phyloP scores from a whole-genome alignment of 1,139 yeast species.

The Taphrina populina region DNA sequence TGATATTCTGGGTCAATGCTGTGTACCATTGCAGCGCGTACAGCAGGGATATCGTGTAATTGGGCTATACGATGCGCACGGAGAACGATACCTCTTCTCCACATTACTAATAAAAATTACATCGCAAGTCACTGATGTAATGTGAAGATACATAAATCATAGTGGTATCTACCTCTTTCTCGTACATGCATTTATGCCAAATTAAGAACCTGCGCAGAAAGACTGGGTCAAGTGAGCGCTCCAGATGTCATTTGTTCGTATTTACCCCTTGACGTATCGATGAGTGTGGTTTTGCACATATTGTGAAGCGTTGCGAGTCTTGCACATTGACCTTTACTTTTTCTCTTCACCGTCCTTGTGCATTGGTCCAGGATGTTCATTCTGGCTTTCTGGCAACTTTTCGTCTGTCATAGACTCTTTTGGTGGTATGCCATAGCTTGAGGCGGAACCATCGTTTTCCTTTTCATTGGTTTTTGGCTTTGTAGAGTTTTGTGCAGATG shows the following conservation, averaged over 20 bases:
- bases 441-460: slow-evolving; percentile 21
- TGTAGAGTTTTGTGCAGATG: too few relatives aligned
- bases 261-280: too few relatives aligned
- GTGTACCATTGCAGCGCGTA: slow-evolving; percentile 47
- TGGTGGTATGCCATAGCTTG: slow-evolving; percentile 29
- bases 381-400: slow-evolving; percentile 16
- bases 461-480: slow-evolving; percentile 23
- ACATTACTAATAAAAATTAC: slow-evolving; percentile 58
- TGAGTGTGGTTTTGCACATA: too few relatives aligned
- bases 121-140: too few relatives aligned
- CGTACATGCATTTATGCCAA: too few relatives aligned
- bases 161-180: too few relatives aligned
- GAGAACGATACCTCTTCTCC: slow-evolving; percentile 78
- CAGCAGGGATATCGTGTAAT: slow-evolving; percentile 72
- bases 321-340: slow-evolving; percentile 6
- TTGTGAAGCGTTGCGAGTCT: too few relatives aligned
- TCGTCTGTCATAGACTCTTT: slow-evolving; percentile 29
- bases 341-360: slow-evolving; percentile 32
- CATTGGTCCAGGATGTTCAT: slow-evolving; percentile 30
- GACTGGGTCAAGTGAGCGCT: too few relatives aligned
- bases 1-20: slow-evolving; percentile 13
- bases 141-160: too few relatives aligned
- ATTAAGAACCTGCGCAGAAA: too few relatives aligned
- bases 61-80: slow-evolving; percentile 68
- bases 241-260: too few relatives aligned